phyloP scores from a whole-genome alignment of 345 rosid species.

The Citrus sinensis region DVS_A1.0 CM039168.1:2402001-2402500 shows the following conservation, averaged over 20 bases:
- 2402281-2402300: conserved; percentile 35
- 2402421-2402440: too few species aligned
- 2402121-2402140: conserved; percentile 35
- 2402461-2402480: too few species aligned
- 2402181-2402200: conserved; percentile 32
- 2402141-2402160: conserved; percentile 34
- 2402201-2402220: conserved; percentile 40
- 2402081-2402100: background rate
- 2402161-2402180: conserved; percentile 39
- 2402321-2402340: conserved; percentile 65
- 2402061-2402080: conserved; percentile 28
- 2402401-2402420: too few species aligned
- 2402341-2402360: too few species aligned
- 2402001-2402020: conserved; percentile 50
- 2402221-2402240: conserved; percentile 26
- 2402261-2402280: conserved; percentile 40
- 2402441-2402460: too few species aligned
- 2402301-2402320: conserved; percentile 55
- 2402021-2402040: conserved; percentile 37
- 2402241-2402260: conserved; percentile 57
- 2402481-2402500: too few species aligned
- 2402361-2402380: too few species aligned
- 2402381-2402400: too few species aligned
- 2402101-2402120: conserved; percentile 23
- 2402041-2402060: conserved; percentile 34